Evolutionary conservation across 2,329 filamentous ascomycete species (phyloP), one percentile per base, ranked within the genome.

Genomic region (Aspergillus brasiliensis): DNA sequence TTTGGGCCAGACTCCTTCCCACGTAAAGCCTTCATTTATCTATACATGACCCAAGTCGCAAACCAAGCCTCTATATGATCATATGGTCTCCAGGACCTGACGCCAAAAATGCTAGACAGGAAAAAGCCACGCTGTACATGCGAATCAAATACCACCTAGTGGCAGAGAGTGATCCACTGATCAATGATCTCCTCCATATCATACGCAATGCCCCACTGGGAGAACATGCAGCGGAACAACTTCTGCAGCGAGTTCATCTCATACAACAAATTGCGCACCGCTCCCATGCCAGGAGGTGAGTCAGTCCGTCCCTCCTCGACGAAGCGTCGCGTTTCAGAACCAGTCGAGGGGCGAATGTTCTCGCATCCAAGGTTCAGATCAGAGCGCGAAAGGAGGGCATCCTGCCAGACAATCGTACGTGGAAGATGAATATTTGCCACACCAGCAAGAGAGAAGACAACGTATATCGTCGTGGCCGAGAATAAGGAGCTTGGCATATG

Each of bases 201-300:
- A 63, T 73, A 71, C 7, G 78, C 78, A 56, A 81, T 73, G 0
- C 79, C 79, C 79, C 79, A 81, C 60, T 81, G 79, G 4, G 76
- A 77, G 17, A 68, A 74, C 19, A 81, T 65, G 49, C 78, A 80
- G 31, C 77, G 70, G 56, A 81, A 80, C 8, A 81, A 65, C 65
- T 80, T 80, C 60, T 80, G 78, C 70, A 81, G 78, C 17, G 77
- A 78, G 61, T 80, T 80, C 62, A 81, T 66, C 60, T 81, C 79
- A 62, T 81, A 81, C n/a, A 80, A 63, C 40, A 81, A 63, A 67
- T 80, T 80, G 46, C 76, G 72, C 11, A 69, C 70, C 5, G 68
- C 67, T 1, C 65, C 71, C 37, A 61, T 61, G 8, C 66, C 67
- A 2, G 66, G 62, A 2, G 66, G 61, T 8, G 62, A 63, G 3